These are phyloP conservation scores for Fonsecaea erecta DNA, from an alignment of 2,329 filamentous ascomycete species.

Conservation along the genomic window DNA sequence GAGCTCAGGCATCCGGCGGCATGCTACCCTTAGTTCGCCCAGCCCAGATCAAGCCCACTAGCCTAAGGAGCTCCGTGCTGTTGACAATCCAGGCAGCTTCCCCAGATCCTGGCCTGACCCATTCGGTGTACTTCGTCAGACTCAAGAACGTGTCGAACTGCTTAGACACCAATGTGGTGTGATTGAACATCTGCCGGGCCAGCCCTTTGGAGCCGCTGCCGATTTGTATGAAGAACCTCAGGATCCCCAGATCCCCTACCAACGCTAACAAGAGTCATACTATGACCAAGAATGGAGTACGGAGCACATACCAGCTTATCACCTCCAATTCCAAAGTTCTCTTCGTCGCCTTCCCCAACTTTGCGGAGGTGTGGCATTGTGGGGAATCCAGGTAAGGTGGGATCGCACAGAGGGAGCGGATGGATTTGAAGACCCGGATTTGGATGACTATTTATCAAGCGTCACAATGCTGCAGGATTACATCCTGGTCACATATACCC, in stretches of 20 bases:
- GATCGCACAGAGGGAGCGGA: neutral
- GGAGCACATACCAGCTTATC: neutral
- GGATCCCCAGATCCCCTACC: neutral
- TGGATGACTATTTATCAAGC: constrained; percentile 3
- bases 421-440: neutral
- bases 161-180: neutral
- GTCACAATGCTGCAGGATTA: neutral
- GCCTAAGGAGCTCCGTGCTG: neutral
- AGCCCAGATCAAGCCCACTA: neutral
- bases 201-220: neutral
- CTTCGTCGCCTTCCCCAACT: constrained; percentile 11
- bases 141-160: neutral
- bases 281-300: neutral
- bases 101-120: neutral
- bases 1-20: neutral
- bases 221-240: neutral
- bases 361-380: constrained; percentile 12
- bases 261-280: neutral
- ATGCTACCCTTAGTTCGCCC: neutral
- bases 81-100: neutral
- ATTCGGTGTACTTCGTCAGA: neutral
- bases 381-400: neutral
- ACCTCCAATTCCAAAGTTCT: neutral
- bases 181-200: neutral
- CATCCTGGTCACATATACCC: neutral